Conservation (phyloP, 768 basidiomycete genomes). For the Russula virescens region DNA sequence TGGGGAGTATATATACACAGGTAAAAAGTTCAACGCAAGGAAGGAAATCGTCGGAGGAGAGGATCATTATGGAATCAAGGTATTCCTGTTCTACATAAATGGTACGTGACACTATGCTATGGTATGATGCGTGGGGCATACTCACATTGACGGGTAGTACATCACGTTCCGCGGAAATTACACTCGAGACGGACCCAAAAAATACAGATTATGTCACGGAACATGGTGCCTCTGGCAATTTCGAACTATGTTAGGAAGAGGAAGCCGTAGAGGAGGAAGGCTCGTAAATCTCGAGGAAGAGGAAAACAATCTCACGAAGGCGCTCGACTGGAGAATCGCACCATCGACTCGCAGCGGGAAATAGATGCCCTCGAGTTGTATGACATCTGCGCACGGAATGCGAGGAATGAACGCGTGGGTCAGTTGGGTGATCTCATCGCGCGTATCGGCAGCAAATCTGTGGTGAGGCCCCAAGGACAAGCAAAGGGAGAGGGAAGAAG, state of each 20-base stretch:
- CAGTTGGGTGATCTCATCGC: slow-evolving; percentile 65
- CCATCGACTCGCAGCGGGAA: slow-evolving; percentile 88
- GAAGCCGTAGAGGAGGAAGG: slow-evolving; percentile 69
- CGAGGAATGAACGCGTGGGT: slow-evolving; percentile 82
- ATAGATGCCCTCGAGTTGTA: slow-evolving; percentile 98
- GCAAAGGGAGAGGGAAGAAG: slow-evolving; percentile 63
- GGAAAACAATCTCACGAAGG: slow-evolving; percentile 97
- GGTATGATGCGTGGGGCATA: slow-evolving; percentile 14
- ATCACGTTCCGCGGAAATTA: slow-evolving; percentile 94
- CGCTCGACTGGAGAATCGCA: slow-evolving; percentile 89
- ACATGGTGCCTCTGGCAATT: slow-evolving; percentile 95
- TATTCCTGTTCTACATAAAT: slow-evolving; percentile 93
- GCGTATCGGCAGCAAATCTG: slow-evolving; percentile 56
- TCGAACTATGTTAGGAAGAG: slow-evolving; percentile 94
- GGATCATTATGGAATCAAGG: slow-evolving; percentile 98
- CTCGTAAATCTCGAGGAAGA: slow-evolving; percentile 84
- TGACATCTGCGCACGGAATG: slow-evolving; percentile 82
- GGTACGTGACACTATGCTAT: slow-evolving; percentile 48
- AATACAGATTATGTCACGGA: slow-evolving; percentile 92
- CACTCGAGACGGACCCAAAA: slow-evolving; percentile 99
- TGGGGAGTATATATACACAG: slow-evolving; percentile 98
- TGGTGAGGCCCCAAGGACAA: slow-evolving; percentile 75
- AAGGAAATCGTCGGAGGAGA: slow-evolving; percentile 98
- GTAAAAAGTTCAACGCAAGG: slow-evolving; percentile 98
- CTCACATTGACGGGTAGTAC: slow-evolving; percentile 50